Evolutionary conservation across 2,329 filamentous ascomycete species (phyloP), one percentile per base, ranked within the genome.

Genomic region (Diaporthe citrichinensis): DNA sequence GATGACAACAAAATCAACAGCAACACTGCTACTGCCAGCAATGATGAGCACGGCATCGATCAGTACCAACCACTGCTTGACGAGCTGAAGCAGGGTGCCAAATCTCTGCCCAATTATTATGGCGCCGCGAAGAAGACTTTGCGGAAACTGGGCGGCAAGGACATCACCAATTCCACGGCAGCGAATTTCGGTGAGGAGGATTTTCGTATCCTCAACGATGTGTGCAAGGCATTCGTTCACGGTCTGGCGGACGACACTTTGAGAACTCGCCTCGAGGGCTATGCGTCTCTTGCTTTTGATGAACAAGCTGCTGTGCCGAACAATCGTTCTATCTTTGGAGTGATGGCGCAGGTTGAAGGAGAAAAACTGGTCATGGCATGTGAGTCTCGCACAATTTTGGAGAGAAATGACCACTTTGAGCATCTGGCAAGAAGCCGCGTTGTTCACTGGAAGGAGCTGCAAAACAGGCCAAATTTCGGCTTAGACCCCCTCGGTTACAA

Each of bases 291-390:
- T 9, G 80, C 82, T 8, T 85, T 85, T 41, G 81, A 80, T 20
- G 72, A 80, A 0, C 79, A 80, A 3, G 71, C 77, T 3, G 78
- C 82, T 8, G 81, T 62, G 55, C 58, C 76, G 7, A 44, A 31
- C 9, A 74, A 84, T 74, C 87, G 89, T 53, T 89, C 90, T 4
- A 85, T 93, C 0, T 82, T 85, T n/a, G 89, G 90, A 0, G 85
- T 91, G 3, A 87, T 84, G 76, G 86, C 84, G 20, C 89, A 92
- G 77, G 81, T 87, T 2, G 91, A 93, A 78, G 91, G 91, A 10
- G 91, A 92, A 79, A 83, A 84, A 28, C 80, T 91, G 31, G 83
- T 88, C 1, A 85, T 88, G 80, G 79, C 84, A 3, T 90, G 86
- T 85, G 86, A 88, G 28, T 80, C 77, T 34, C 81, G 84, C 67